These are phyloP conservation scores for Cicer yamashitae DNA, from an alignment of 306 rosid genomes.

Conservation along the genomic window DNA sequence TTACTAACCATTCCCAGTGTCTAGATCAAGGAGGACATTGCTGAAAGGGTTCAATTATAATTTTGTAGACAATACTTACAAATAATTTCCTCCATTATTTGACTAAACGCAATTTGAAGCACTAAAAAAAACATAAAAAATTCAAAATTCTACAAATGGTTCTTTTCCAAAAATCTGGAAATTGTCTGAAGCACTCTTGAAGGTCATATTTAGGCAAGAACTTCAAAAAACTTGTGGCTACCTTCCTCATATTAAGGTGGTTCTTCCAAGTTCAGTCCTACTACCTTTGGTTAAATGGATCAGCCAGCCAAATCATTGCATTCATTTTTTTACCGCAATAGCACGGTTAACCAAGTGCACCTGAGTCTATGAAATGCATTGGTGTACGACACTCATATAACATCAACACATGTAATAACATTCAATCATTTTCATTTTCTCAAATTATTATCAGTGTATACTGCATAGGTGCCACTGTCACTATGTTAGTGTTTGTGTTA, in stretches of 20 bases:
- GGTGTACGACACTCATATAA: too few species aligned
- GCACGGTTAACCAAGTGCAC: slow-evolving; percentile 16
- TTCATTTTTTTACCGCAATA: slow-evolving; percentile 39
- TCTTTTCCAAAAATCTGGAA: slow-evolving; percentile 36
- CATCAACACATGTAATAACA: too few species aligned
- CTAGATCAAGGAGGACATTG: slow-evolving; percentile 48
- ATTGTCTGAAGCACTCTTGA: slow-evolving; percentile 44
- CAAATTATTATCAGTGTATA: too few species aligned
- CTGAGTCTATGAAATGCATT: slow-evolving; percentile 26
- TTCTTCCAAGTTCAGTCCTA: background rate
- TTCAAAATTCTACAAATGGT: slow-evolving; percentile 42
- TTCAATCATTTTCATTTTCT: too few species aligned
- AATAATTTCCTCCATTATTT: slow-evolving; percentile 29
- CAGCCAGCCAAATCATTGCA: slow-evolving; percentile 34
- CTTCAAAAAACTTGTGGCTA: slow-evolving; percentile 35
- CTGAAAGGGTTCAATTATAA: slow-evolving; percentile 56
- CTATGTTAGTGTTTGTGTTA: too few species aligned
- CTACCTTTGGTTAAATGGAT: slow-evolving; percentile 33
- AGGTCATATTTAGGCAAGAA: slow-evolving; percentile 34
- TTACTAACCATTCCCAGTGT: slow-evolving; percentile 51
- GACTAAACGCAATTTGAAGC: slow-evolving; percentile 18
- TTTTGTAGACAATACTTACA: slow-evolving; percentile 47
- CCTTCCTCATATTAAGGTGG: slow-evolving; percentile 37
- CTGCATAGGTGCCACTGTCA: too few species aligned
- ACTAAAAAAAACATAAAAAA: background rate